Evolutionary conservation across 805 yeast genomes (phyloP).

Genomic region (Tetrapisispora phaffii): DNA sequence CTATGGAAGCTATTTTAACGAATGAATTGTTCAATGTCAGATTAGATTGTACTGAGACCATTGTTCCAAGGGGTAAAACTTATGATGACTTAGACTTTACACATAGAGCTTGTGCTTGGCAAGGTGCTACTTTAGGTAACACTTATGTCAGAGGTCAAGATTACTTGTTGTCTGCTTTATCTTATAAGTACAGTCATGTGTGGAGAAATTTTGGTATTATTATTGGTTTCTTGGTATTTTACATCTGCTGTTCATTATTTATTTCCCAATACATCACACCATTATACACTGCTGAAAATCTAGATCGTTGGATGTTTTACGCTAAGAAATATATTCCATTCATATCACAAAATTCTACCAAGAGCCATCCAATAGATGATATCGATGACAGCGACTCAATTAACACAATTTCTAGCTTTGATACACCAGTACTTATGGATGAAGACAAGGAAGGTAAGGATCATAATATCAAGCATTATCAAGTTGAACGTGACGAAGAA

Average conservation of each 20-base stretch:
- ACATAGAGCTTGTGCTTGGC: constrained; percentile 45
- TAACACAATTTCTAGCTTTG: constrained; percentile 5
- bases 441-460: constrained; percentile 3
- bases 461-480: not conserved
- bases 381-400: not conserved
- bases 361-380: not conserved
- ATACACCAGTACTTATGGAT: constrained; percentile 8
- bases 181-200: constrained; percentile 46
- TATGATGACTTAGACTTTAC: constrained; percentile 33
- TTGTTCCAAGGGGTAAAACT: constrained; percentile 51
- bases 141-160: constrained; percentile 44
- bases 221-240: constrained; percentile 40
- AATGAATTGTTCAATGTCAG: constrained; percentile 53
- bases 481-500: not conserved
- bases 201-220: constrained; percentile 74
- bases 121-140: constrained; percentile 52
- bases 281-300: constrained; percentile 11
- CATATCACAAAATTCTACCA: not conserved
- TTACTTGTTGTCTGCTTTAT: constrained; percentile 39
- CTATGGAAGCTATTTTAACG: constrained; percentile 53
- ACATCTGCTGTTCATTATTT: constrained; percentile 20
- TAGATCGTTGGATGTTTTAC: constrained; percentile 5
- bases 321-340: constrained; percentile 4
- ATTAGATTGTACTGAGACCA: constrained; percentile 43
- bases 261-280: constrained; percentile 29